A percentile compares a stretch with the other conserved stretches of the same genome.
These are phyloP conservation scores for Dendrobium huoshanense DNA, from an alignment of 106 monocot genomes.

Conservation along the genomic window DNA sequence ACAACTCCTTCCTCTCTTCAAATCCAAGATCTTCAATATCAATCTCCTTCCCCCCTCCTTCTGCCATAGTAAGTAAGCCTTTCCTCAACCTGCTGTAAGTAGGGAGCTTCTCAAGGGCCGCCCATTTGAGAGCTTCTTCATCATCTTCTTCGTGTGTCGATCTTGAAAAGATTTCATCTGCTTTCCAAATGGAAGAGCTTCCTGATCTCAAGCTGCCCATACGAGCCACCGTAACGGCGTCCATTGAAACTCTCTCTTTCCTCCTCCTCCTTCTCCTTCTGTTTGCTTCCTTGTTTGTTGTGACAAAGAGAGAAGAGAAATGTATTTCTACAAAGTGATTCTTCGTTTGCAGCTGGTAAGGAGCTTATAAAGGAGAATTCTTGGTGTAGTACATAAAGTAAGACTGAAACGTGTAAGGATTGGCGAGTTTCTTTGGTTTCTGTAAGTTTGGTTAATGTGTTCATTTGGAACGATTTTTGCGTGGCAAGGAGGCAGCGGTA, in stretches of 20 bases:
- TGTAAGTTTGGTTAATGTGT: too few relatives aligned
- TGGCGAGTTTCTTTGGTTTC: too few relatives aligned
- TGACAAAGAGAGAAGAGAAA: neutral
- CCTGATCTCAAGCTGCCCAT: slow-evolving; percentile 6
- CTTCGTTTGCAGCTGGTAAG: too few relatives aligned
- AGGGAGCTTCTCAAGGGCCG: slow-evolving; percentile 71
- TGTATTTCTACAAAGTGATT: too few relatives aligned
- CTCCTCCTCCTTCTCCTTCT: neutral
- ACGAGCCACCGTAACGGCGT: neutral
- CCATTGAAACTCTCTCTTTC: neutral
- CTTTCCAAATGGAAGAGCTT: slow-evolving; percentile 15
- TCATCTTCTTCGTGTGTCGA: slow-evolving; percentile 61
- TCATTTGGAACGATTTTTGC: too few relatives aligned
- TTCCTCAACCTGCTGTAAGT: slow-evolving; percentile 54
- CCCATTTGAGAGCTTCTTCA: slow-evolving; percentile 76
- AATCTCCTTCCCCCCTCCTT: slow-evolving; percentile 25
- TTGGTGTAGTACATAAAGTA: too few relatives aligned
- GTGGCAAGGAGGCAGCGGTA: too few relatives aligned
- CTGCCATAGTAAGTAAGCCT: slow-evolving; percentile 31
- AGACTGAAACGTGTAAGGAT: too few relatives aligned
- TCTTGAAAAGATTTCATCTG: slow-evolving; percentile 35
- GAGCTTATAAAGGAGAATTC: too few relatives aligned
- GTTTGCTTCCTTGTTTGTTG: neutral
- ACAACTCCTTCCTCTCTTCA: slow-evolving; percentile 44
- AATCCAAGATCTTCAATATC: slow-evolving; percentile 24